Percentiles rank a stretch among this genome's conserved stretches.
These are phyloP conservation scores for Cyclotella baltica DNA, from an alignment of 108 stramenopile species.

Conservation along the genomic window DNA sequence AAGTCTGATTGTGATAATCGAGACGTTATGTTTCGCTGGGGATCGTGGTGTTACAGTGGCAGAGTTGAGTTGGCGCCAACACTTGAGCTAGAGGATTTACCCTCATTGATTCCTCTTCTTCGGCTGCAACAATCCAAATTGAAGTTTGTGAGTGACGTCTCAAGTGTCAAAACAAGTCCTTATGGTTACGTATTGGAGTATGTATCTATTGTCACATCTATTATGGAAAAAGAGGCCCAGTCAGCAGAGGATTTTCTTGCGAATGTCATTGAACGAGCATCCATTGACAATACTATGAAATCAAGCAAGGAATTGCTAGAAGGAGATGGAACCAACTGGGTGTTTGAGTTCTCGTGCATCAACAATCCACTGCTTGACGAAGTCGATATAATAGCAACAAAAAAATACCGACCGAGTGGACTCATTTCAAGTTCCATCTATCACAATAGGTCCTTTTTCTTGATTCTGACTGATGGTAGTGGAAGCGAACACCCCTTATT, in stretches of 20 bases:
- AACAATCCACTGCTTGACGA: constrained; percentile 33
- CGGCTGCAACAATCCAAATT: constrained; percentile 69
- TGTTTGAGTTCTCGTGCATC: constrained; percentile 74
- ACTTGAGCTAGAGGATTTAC: constrained; percentile 60
- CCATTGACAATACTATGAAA: constrained; percentile 6
- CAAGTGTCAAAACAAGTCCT: constrained; percentile 46
- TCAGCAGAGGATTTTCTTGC: constrained; percentile 48
- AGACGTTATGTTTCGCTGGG: constrained; percentile 72
- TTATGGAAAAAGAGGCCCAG: constrained; percentile 60
- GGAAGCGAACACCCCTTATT: constrained; percentile 67
- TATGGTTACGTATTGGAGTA: constrained; percentile 53
- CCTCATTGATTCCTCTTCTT: constrained; percentile 71
- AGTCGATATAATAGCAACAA: constrained; percentile 59
- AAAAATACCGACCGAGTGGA: constrained; percentile 70
- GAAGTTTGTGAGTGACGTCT: constrained; percentile 61
- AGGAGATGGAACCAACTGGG: constrained; percentile 55
- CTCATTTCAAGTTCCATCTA: constrained; percentile 72
- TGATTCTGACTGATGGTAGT: constrained; percentile 52
- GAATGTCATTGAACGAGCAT: constrained; percentile 40
- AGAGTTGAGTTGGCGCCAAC: constrained; percentile 57
- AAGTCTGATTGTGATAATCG: constrained; percentile 47
- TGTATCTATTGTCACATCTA: constrained; percentile 19
- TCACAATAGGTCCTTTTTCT: constrained; percentile 61
- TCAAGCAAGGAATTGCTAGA: constrained; percentile 64
- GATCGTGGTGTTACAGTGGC: constrained; percentile 75